phyloP scores from a whole-genome alignment of 2,329 filamentous ascomycete species.

The Exophiala phaeomuriformis region DNA sequence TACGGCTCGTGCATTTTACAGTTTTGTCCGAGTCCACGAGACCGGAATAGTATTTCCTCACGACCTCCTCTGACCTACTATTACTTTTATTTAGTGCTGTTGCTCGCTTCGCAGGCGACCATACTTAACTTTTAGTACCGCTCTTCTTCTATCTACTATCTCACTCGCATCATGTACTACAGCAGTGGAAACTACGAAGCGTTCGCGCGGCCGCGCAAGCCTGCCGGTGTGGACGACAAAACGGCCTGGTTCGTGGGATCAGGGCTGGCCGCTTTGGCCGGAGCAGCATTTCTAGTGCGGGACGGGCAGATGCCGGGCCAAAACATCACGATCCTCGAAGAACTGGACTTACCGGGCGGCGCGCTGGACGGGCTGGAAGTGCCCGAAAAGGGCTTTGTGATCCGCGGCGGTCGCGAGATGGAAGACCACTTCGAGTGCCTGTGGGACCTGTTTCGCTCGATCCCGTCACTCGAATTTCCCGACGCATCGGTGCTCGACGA shows the following conservation, averaged over 20 bases:
- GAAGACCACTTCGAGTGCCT: conserved; percentile 32
- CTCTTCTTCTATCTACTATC: not conserved
- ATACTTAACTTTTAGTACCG: not conserved
- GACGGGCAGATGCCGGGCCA: conserved; percentile 32
- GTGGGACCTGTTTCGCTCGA: conserved; percentile 31
- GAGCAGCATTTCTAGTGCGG: conserved; percentile 33
- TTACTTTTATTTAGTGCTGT: too few relatives aligned
- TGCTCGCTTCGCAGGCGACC: not conserved
- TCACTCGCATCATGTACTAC: conserved; percentile 10
- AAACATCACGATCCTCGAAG: conserved; percentile 34
- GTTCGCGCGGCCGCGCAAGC: conserved; percentile 12
- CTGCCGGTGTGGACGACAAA: conserved; percentile 7
- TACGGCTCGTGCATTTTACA: too few relatives aligned
- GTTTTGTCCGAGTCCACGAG: too few relatives aligned
- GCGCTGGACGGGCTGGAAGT: conserved; percentile 30
- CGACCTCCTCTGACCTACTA: too few relatives aligned
- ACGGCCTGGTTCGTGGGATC: conserved; percentile 34
- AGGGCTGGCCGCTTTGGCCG: conserved; percentile 33
- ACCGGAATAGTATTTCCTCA: too few relatives aligned
- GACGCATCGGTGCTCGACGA: conserved; percentile 14
- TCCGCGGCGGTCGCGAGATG: conserved; percentile 33
- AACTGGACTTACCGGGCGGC: conserved; percentile 29
- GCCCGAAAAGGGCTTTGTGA: conserved; percentile 33
- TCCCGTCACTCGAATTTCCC: conserved; percentile 27
- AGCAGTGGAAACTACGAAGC: conserved; percentile 13